Percentiles rank a stretch among this genome's conserved stretches.
phyloP scores from a whole-genome alignment of 2,329 filamentous ascomycete genomes.

The Emmonsia crescens region DNA sequence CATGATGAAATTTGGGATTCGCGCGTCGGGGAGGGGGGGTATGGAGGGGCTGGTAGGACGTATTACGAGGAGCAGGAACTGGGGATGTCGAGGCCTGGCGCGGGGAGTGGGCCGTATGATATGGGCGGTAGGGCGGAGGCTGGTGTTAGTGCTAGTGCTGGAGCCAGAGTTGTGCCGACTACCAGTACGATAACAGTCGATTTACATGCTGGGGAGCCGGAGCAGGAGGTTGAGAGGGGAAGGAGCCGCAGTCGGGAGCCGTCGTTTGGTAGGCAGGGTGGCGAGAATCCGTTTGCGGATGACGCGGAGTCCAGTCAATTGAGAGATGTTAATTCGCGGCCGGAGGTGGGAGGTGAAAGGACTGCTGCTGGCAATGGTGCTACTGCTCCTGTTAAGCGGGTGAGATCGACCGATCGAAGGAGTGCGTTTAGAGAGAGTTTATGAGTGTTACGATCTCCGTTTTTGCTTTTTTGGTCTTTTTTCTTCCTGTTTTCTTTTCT shows the following conservation, averaged over 20 bases:
- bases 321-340: conserved; percentile 65
- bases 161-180: neutral
- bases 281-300: conserved; percentile 61
- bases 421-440: conserved; percentile 63
- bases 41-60: conserved; percentile 30
- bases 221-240: conserved; percentile 28
- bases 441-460: conserved; percentile 24
- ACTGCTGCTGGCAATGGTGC: conserved; percentile 7
- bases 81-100: conserved; percentile 37
- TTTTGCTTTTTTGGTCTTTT: neutral
- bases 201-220: neutral
- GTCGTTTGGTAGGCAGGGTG: conserved; percentile 31
- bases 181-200: neutral
- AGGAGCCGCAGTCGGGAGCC: conserved; percentile 39
- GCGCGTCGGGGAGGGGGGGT: conserved; percentile 56
- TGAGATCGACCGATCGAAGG: conserved; percentile 44
- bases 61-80: conserved; percentile 73
- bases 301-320: conserved; percentile 51
- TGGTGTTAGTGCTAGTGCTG: neutral
- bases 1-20: conserved; percentile 82
- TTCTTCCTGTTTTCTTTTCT: neutral
- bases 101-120: conserved; percentile 27
- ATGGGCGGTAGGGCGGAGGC: conserved; percentile 15
- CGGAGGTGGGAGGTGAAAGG: conserved; percentile 45
- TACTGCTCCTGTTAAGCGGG: neutral